These are phyloP conservation scores for Ceratorhiza oryzae-sativae DNA, from an alignment of 1,284 basidiomycete species.

Conservation along the genomic window DNA sequence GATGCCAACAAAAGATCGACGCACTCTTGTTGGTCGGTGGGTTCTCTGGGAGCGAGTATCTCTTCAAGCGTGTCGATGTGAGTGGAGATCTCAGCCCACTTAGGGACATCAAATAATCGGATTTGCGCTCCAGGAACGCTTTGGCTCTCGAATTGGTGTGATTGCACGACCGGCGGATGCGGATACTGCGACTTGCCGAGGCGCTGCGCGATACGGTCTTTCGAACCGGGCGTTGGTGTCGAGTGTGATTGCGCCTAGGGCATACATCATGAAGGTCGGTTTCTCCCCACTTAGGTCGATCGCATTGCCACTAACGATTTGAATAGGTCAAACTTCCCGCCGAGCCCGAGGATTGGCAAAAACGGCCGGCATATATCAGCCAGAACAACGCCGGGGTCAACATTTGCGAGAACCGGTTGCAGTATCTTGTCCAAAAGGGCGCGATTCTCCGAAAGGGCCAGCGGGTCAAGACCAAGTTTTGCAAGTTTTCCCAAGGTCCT, in stretches of 20 bases:
- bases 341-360: constrained; percentile 76
- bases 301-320: no score
- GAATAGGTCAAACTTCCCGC: constrained; percentile 79
- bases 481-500: constrained; percentile 47
- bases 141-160: constrained; percentile 67
- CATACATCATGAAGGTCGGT: constrained; percentile 81
- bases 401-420: constrained; percentile 82
- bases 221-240: constrained; percentile 74
- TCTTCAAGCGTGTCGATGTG: constrained; percentile 69
- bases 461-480: constrained; percentile 75
- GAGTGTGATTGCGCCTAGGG: constrained; percentile 76
- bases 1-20: constrained; percentile 70
- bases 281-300: neutral
- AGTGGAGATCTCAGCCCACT: constrained; percentile 43
- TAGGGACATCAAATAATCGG: constrained; percentile 46
- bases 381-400: constrained; percentile 74
- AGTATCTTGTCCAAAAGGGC: constrained; percentile 79
- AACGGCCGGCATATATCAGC: constrained; percentile 80
- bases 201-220: constrained; percentile 83
- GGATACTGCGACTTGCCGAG: constrained; percentile 82
- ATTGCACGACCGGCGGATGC: constrained; percentile 80
- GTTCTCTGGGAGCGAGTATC: constrained; percentile 81
- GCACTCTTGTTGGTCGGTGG: constrained; percentile 84
- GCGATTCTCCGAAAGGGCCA: constrained; percentile 85
- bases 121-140: constrained; percentile 53